phyloP scores from a whole-genome alignment of 225 moss, liverwort and hornwort genomes.

The Ulota crispa region DNA sequence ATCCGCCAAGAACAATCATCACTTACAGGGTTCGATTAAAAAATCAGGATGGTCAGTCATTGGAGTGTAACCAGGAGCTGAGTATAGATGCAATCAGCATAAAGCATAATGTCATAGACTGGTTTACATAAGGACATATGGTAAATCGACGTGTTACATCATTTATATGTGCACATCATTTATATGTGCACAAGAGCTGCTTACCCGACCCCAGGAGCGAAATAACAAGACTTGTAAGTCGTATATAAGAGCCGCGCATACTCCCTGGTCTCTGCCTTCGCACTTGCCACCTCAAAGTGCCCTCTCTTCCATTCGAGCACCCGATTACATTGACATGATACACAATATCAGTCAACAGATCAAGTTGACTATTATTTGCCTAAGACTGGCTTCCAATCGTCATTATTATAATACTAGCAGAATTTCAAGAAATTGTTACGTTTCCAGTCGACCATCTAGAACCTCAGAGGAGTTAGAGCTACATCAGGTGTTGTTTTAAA shows the following conservation, averaged over 20 bases:
- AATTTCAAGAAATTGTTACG: neutral
- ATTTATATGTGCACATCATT: too few relatives aligned
- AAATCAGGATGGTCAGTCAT: neutral
- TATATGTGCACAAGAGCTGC: neutral
- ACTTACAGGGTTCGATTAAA: too few relatives aligned
- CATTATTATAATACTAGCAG: too few relatives aligned
- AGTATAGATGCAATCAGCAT: neutral
- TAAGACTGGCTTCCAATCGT: neutral
- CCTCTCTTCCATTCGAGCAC: conserved; percentile 56
- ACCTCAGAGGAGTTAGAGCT: neutral
- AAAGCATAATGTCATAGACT: neutral
- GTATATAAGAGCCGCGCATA: conserved; percentile 52
- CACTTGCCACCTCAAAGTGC: conserved; percentile 28
- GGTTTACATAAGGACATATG: neutral
- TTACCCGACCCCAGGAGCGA: conserved; percentile 55
- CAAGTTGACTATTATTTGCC: neutral
- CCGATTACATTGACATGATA: conserved; percentile 16
- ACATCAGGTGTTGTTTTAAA: neutral
- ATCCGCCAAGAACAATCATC: too few relatives aligned
- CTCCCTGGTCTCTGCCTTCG: conserved; percentile 24
- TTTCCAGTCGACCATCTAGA: neutral
- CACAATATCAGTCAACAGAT: neutral
- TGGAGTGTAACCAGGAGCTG: neutral
- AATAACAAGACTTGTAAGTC: conserved; percentile 44
- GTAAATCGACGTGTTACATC: neutral